Base-by-base conservation (phyloP, 1,284 basidiomycete species). In the Pseudozyma pruni region DNA sequence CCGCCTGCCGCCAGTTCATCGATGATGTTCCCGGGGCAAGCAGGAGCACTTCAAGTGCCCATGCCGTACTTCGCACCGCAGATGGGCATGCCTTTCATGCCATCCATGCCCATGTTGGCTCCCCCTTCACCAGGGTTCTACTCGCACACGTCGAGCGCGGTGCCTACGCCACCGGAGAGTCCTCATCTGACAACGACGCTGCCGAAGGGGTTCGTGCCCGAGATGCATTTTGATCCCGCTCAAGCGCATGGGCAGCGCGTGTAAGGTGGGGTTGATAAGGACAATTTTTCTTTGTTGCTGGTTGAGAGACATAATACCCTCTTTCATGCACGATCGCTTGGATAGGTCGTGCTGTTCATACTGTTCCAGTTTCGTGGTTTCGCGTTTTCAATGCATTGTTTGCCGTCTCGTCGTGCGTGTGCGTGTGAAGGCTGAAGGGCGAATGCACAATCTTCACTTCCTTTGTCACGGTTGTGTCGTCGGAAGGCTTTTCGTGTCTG, bases 91-190 rank as follows among this genome's bases (percentile, higher is more conserved):
- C 47, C 51, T 32, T 55, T 39, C 25, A 13, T 48, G 17, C 39
- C 64, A 8, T 49, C 48, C 8, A 64, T 62, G 58, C 63, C 69
- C 4, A 56, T 67, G 55, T 33, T 61, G 2, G 55, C 63, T 6
- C 68, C 68, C 13, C 53, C 68, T 7, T 54, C 49, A n/a, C 68
- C 68, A 3, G 68, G 61, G 0, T 71, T 57, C 25, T 14, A 53
- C 38, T 48, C 43, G 25, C 52, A 59, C 20, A 43, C 54, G 2
- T 52, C 50, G 4, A 62, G 54, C n/a, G 56, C 52, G 0, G 51
- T 71, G 4, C 50, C 50, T 9, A 71, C 68, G 22, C 69, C 69
- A 14, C 69, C 69, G 1, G 69, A 72, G 22, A 67, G 63, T 33
- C 69, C 69, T 6, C 45, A 46, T 29, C 13, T 62, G 5, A 8